Percentiles rank a stretch among this genome's conserved stretches.
Evolutionary conservation across 257 asterid genomes (phyloP).

Genomic region (Capsicum chinense): DNA sequence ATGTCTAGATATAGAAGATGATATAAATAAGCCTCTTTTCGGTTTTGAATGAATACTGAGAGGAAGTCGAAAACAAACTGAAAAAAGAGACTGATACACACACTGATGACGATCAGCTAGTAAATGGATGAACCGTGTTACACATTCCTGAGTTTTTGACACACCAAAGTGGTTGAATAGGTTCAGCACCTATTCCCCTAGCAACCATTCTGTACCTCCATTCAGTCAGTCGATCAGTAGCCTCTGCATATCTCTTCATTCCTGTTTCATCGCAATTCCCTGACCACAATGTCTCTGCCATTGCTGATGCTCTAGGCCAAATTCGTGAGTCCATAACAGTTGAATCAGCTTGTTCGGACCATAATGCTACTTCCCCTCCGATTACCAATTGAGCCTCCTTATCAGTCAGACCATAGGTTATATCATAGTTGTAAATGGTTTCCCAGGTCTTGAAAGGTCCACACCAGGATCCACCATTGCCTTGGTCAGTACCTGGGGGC

Average conservation of each 20-base stretch:
- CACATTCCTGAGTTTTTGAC: slow-evolving; percentile 87
- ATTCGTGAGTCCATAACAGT: slow-evolving; percentile 80
- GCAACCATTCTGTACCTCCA: slow-evolving; percentile 88
- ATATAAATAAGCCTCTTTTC: neutral
- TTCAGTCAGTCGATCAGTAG: slow-evolving; percentile 79
- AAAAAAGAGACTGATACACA: neutral
- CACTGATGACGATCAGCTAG: slow-evolving; percentile 13
- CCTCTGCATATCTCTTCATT: slow-evolving; percentile 78
- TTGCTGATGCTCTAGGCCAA: slow-evolving; percentile 88
- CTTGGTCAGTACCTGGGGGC: slow-evolving; percentile 63
- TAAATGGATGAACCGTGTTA: slow-evolving; percentile 54
- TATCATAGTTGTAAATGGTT: slow-evolving; percentile 76
- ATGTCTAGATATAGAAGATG: neutral
- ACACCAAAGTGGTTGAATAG: slow-evolving; percentile 99
- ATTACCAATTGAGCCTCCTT: slow-evolving; percentile 68
- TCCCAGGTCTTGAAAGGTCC: slow-evolving; percentile 96
- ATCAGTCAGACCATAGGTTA: slow-evolving; percentile 59
- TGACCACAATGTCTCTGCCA: slow-evolving; percentile 89
- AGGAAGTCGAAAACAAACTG: neutral
- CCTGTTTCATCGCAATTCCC: slow-evolving; percentile 74
- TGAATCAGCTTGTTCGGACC: slow-evolving; percentile 95
- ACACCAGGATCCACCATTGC: slow-evolving; percentile 94
- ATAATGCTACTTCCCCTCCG: slow-evolving; percentile 89
- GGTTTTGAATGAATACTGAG: neutral
- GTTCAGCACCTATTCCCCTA: slow-evolving; percentile 83